These are phyloP conservation scores for Cyclanthera cordifolia DNA, from an alignment of 306 rosid genomes.

Conservation along the genomic window DNA sequence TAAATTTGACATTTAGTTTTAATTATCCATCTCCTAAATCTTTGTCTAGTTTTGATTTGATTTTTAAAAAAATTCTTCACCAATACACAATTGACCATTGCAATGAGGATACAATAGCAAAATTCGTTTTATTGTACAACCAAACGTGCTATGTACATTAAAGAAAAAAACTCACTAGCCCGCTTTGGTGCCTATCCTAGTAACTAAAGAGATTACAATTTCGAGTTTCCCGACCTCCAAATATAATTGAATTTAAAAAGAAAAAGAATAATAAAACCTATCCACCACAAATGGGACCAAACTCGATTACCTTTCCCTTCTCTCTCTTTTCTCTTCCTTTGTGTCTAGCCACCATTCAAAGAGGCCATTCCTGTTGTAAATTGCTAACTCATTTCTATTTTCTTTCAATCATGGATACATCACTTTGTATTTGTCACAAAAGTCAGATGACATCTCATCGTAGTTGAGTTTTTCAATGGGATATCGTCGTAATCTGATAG, in stretches of 20 bases:
- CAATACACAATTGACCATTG: no score
- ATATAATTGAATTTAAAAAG: no score
- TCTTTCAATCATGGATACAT: not conserved
- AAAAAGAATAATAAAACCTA: not conserved
- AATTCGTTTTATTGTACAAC: no score
- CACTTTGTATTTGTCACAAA: not conserved
- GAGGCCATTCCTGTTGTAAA: not conserved
- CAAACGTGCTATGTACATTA: not conserved
- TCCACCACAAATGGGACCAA: not conserved
- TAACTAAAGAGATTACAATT: no score
- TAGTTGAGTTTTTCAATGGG: slow-evolving; percentile 21
- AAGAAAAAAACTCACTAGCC: not conserved
- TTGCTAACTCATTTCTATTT: not conserved
- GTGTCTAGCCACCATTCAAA: not conserved
- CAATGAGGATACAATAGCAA: not conserved
- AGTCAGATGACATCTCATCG: slow-evolving; percentile 15
- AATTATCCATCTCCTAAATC: no score
- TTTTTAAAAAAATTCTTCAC: no score
- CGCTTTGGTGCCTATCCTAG: no score
- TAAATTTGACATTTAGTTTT: no score
- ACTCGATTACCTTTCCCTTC: not conserved
- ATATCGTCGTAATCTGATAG: slow-evolving; percentile 35
- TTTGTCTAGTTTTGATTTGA: no score
- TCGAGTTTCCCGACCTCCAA: no score
- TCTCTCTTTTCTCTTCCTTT: not conserved